Base-by-base conservation (phyloP, 2,329 filamentous ascomycete species). In the Aureobasidium sp. region DNA sequence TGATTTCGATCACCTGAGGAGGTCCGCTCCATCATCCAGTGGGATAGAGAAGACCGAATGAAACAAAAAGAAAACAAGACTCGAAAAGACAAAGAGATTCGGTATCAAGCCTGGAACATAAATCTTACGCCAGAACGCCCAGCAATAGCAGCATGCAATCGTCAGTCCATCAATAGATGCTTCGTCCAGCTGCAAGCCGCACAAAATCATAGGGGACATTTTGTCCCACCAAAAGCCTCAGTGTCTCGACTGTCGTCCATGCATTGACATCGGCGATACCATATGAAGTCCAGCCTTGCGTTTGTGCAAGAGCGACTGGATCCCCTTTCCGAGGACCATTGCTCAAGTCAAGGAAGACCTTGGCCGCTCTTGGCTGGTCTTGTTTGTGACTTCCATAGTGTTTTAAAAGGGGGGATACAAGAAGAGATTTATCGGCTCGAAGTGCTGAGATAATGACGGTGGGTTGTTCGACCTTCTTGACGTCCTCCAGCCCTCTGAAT, bases 151-250 rank as follows among this genome's bases (percentile, higher is more conserved):
- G 25, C 24, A 51, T 40, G 37, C 48, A 41, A 41, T 51, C 48
- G 34, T 47, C 41, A 39, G 17, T 45, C 45, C 27, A 27, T 52
- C 27, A 57, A 44, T 74, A 79, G 58, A 80, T 62, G 17, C 75
- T 76, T 60, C 79, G 70, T 21, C 80, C 80, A 58, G 77, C 79
- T 34, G 88, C 86, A 64, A 93, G 73, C 44, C 87, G 77, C 37
- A 93, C 88, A 72, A 94, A 94, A 69, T 87, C 90, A 69, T 89
- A 91, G 5, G 86, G 86, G 54, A 93, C 87, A 66, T 93, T 93
- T 71, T 93, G 87, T 8, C 88, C 88, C 10, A 91, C 86, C 21
- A 94, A 75, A 55, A 90, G 68, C 59, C 88, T 76, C 53, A 93
- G 70, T 44, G 84, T 91, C 70, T 93, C 86, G 4, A 91, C 88